These are phyloP conservation scores for Dalbergia cultrata DNA, from an alignment of 306 rosid species.

Conservation along the genomic window DNA sequence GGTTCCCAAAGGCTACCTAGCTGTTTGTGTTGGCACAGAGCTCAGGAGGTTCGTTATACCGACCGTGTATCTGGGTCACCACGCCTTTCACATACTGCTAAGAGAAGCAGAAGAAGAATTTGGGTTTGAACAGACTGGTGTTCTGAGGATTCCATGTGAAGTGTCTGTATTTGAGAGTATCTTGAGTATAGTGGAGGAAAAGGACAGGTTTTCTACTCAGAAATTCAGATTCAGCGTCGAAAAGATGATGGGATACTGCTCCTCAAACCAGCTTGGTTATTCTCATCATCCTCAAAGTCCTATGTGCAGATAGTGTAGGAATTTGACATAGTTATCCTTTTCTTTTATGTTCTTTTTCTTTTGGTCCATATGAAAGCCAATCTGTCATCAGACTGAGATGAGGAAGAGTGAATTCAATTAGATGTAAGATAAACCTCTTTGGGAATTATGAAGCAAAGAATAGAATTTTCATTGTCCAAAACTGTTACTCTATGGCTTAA, in stretches of 20 bases:
- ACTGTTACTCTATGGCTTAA: background rate
- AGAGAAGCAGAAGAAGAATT: slow-evolving; percentile 97
- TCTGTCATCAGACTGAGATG: slow-evolving; percentile 42
- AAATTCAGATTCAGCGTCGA: slow-evolving; percentile 53
- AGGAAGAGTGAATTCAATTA: slow-evolving; percentile 43
- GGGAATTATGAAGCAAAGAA: slow-evolving; percentile 39
- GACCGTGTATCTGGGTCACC: slow-evolving; percentile 71
- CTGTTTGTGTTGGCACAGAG: slow-evolving; percentile 84
- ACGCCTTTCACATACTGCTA: slow-evolving; percentile 71
- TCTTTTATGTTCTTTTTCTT: slow-evolving; percentile 19
- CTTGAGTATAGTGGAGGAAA: slow-evolving; percentile 71
- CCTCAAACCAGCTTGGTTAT: slow-evolving; percentile 57
- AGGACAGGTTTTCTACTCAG: slow-evolving; percentile 55
- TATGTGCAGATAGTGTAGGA: slow-evolving; percentile 73
- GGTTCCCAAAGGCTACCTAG: slow-evolving; percentile 90
- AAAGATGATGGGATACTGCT: slow-evolving; percentile 57
- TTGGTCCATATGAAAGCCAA: slow-evolving; percentile 49
- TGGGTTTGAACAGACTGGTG: slow-evolving; percentile 87
- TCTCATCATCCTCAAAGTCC: slow-evolving; percentile 82
- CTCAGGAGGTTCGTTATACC: slow-evolving; percentile 82
- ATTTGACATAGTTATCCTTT: slow-evolving; percentile 33
- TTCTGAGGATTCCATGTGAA: slow-evolving; percentile 87
- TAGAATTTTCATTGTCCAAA: slow-evolving; percentile 34
- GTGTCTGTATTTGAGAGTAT: slow-evolving; percentile 75
- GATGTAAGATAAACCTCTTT: slow-evolving; percentile 37